These are phyloP conservation scores for Brassica juncea DNA, from an alignment of 345 rosid species.

Conservation along the genomic window DNA sequence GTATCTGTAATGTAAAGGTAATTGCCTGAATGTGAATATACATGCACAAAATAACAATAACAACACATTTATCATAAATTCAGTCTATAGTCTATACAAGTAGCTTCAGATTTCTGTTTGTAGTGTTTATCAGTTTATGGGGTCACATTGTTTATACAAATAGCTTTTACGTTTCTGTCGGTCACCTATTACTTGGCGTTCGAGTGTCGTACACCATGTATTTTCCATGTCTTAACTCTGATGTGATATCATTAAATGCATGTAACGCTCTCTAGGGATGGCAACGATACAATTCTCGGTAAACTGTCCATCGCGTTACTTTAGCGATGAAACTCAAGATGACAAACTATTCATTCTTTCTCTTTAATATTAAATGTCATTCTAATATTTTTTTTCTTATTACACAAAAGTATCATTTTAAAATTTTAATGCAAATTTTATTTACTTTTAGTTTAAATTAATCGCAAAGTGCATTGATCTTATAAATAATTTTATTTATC, in stretches of 20 bases:
- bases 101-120: background rate
- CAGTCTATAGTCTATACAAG: background rate
- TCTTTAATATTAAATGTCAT: no score
- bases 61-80: background rate
- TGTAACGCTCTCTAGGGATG: slow-evolving; percentile 12
- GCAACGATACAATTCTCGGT: background rate
- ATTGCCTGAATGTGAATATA: no score
- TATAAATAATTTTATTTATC: no score
- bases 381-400: no score
- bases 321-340: background rate
- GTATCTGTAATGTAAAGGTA: no score
- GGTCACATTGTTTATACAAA: background rate
- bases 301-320: background rate
- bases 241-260: slow-evolving; percentile 26
- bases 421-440: no score
- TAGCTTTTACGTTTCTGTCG: slow-evolving; percentile 16
- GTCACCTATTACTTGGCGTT: slow-evolving; percentile 13
- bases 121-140: background rate
- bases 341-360: background rate
- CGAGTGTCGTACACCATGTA: slow-evolving; percentile 6
- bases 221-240: background rate
- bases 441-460: no score
- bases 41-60: background rate
- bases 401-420: no score
- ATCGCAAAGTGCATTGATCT: no score